Evolutionary conservation across 2,329 filamentous ascomycete species (phyloP).

Genomic region (Zopfia rhizophila): DNA sequence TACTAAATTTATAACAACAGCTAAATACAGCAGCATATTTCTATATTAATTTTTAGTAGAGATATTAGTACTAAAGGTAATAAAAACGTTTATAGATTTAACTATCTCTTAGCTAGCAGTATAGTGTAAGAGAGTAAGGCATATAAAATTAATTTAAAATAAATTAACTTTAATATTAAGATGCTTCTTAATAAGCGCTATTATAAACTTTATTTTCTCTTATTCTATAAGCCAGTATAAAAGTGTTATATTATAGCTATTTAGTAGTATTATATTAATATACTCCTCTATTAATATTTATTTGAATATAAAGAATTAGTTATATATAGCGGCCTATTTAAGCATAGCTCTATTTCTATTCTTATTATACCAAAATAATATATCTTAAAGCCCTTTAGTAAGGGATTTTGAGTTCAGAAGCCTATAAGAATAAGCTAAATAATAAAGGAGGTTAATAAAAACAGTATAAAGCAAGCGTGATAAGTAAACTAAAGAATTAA

Average conservation of each 20-base stretch:
- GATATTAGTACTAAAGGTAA: background rate
- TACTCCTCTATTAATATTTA: background rate
- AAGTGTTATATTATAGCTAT: conserved; percentile 8
- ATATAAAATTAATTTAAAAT: no score
- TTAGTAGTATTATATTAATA: conserved; percentile 2
- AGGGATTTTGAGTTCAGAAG: conserved; percentile 8
- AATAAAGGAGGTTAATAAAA: no score
- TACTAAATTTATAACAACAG: background rate
- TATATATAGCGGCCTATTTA: conserved; percentile 6
- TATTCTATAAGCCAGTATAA: conserved; percentile 5
- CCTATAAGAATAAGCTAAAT: no score
- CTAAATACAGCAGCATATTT: conserved; percentile 1
- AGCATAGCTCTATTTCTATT: conserved; percentile 5
- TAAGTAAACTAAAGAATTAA: no score
- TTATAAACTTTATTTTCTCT: conserved; percentile 1
- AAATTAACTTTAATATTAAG: background rate
- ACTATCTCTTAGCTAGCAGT: background rate
- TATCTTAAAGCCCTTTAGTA: conserved; percentile 3
- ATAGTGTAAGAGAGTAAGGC: conserved; percentile 6
- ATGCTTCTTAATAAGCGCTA: background rate
- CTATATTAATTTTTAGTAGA: conserved; percentile 1
- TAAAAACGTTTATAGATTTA: background rate
- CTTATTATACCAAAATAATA: conserved; percentile 8
- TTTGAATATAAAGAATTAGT: conserved; percentile 1
- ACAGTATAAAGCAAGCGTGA: no score